Conservation (phyloP, 2,329 filamentous ascomycete genomes). For the Aureobasidium melanogenum region DNA sequence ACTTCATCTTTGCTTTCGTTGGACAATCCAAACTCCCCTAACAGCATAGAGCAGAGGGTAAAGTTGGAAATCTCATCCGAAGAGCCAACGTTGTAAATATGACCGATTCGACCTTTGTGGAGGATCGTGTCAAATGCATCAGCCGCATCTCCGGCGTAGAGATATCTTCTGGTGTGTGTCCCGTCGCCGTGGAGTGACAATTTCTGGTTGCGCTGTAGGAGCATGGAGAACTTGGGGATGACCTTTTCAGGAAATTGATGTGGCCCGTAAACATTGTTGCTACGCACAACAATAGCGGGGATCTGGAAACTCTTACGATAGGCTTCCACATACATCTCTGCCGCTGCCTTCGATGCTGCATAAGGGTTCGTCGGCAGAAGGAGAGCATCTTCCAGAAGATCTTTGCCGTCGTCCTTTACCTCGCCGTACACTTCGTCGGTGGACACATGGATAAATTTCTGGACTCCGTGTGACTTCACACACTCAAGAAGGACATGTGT, state of each 20-base stretch:
- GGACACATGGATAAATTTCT: constrained; percentile 70
- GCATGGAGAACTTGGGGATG: constrained; percentile 71
- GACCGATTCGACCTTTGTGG: constrained; percentile 63
- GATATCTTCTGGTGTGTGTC: constrained; percentile 63
- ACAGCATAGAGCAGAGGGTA: constrained; percentile 56
- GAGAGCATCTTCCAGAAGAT: constrained; percentile 63
- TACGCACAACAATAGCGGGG: constrained; percentile 68
- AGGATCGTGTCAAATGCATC: constrained; percentile 79
- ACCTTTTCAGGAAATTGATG: constrained; percentile 53
- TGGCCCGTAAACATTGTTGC: constrained; percentile 80
- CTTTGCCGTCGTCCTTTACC: constrained; percentile 61
- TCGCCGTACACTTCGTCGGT: constrained; percentile 84
- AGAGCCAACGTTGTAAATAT: constrained; percentile 77
- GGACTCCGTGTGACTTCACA: constrained; percentile 60
- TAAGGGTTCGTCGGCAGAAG: constrained; percentile 69
- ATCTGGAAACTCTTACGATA: constrained; percentile 77
- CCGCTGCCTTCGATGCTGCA: constrained; percentile 30
- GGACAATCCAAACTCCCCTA: constrained; percentile 52
- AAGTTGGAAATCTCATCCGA: constrained; percentile 69
- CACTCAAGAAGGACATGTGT: constrained; percentile 77
- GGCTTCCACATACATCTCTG: constrained; percentile 54
- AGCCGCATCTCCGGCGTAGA: constrained; percentile 70
- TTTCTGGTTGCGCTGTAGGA: constrained; percentile 57
- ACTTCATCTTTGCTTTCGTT: constrained; percentile 44
- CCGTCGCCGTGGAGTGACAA: constrained; percentile 71